These are phyloP conservation scores for Aspergillus sp. DNA, from an alignment of 2,329 filamentous ascomycete species.

Conservation along the genomic window DNA sequence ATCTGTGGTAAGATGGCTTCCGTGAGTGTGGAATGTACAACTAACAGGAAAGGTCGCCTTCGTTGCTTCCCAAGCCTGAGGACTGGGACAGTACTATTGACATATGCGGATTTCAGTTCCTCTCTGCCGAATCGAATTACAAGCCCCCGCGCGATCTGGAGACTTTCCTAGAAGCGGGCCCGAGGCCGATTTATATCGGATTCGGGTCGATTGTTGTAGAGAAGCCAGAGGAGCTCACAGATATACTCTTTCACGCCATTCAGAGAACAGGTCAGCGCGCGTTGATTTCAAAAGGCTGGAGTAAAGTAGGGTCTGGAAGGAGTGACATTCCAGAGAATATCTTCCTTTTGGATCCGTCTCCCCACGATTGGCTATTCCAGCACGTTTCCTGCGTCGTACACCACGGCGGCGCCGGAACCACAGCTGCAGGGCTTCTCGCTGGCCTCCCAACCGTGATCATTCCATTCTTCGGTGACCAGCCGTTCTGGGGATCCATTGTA, in stretches of 20 bases:
- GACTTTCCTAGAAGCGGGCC: constrained; percentile 48
- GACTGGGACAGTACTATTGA: no score
- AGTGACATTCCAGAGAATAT: constrained; percentile 40
- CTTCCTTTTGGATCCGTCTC: constrained; percentile 53
- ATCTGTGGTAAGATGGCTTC: no score
- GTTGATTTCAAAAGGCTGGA: constrained; percentile 57
- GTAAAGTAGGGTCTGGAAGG: constrained; percentile 39
- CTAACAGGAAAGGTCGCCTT: no score
- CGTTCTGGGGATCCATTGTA: constrained; percentile 57
- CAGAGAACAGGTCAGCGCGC: constrained; percentile 49
- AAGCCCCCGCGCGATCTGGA: constrained; percentile 41
- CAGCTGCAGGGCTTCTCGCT: constrained; percentile 53
- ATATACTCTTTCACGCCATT: constrained; percentile 49
- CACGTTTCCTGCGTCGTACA: constrained; percentile 58
- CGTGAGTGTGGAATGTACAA: no score
- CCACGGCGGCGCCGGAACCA: constrained; percentile 62
- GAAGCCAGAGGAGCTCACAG: constrained; percentile 45
- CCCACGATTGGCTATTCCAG: constrained; percentile 60
- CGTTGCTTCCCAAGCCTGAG: no score
- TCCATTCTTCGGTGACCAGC: constrained; percentile 59
- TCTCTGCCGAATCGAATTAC: constrained; percentile 22
- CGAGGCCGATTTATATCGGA: constrained; percentile 56
- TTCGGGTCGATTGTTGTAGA: constrained; percentile 59
- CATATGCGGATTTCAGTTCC: constrained; percentile 26
- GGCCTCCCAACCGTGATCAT: constrained; percentile 56